phyloP scores from a whole-genome alignment of 2,329 filamentous ascomycete genomes.

The Microthyrium microscopicum region DNA sequence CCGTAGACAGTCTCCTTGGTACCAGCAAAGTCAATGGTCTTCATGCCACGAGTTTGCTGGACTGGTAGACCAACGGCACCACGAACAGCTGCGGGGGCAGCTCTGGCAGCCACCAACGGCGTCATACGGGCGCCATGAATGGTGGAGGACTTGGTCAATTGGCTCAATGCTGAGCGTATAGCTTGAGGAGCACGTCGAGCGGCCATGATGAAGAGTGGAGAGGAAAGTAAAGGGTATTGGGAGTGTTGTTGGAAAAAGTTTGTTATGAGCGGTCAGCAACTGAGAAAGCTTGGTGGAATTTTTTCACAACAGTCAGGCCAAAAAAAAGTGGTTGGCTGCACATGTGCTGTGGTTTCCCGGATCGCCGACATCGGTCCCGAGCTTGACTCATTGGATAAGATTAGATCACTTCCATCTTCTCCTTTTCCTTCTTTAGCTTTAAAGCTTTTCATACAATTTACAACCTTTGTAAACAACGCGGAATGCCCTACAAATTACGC shows the following conservation, averaged over 20 bases:
- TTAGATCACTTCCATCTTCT: too few species aligned
- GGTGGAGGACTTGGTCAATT: slow-evolving; percentile 36
- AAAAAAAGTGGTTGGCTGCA: too few species aligned
- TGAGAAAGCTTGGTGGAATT: too few species aligned
- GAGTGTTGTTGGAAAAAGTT: neutral
- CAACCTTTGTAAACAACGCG: too few species aligned
- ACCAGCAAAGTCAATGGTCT: slow-evolving; percentile 98
- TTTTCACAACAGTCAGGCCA: too few species aligned
- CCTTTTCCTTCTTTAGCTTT: too few species aligned
- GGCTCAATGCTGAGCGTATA: slow-evolving; percentile 39
- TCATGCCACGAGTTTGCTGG: slow-evolving; percentile 70
- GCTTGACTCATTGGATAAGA: too few species aligned
- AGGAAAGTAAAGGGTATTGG: neutral
- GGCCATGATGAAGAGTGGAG: slow-evolving; percentile 44
- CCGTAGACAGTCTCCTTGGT: slow-evolving; percentile 88
- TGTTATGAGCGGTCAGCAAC: too few species aligned
- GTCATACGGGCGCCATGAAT: slow-evolving; percentile 33
- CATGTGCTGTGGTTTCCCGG: too few species aligned
- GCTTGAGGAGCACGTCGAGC: slow-evolving; percentile 54
- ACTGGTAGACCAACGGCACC: slow-evolving; percentile 29
- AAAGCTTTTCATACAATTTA: too few species aligned
- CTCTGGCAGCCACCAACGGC: slow-evolving; percentile 40
- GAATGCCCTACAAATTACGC: too few species aligned
- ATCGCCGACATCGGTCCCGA: too few species aligned
- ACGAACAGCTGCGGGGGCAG: slow-evolving; percentile 29